Conservation (phyloP, 768 basidiomycete genomes). For the Leccinum variicolor region DNA sequence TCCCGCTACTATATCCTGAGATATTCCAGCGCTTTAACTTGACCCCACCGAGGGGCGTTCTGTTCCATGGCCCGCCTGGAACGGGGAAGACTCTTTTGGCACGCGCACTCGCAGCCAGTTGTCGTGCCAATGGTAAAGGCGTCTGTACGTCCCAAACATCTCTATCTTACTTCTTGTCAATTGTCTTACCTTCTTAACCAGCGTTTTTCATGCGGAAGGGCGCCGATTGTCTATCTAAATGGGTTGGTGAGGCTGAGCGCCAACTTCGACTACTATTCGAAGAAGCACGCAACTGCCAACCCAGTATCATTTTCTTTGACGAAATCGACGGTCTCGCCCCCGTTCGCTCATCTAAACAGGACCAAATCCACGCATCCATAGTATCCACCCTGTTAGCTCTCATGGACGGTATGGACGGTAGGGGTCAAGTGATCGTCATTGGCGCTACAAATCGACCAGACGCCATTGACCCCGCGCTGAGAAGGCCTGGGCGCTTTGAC, state of each 20-base stretch:
- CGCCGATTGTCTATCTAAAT: conserved; percentile 95
- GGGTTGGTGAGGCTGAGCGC: conserved; percentile 98
- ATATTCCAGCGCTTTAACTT: conserved; percentile 92
- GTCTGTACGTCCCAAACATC: conserved; percentile 61
- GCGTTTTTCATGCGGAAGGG: conserved; percentile 99
- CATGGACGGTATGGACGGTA: conserved; percentile 99
- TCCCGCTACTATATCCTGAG: conserved; percentile 94
- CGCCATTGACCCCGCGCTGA: conserved; percentile 93
- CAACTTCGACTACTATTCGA: conserved; percentile 94
- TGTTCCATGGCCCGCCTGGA: conserved; percentile 99
- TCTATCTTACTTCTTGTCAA: not conserved
- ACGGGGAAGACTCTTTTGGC: conserved; percentile 96
- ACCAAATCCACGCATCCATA: conserved; percentile 97
- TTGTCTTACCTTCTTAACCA: conserved; percentile 26
- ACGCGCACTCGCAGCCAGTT: conserved; percentile 90
- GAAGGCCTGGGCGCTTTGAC: conserved; percentile 94
- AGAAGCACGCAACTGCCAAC: conserved; percentile 88
- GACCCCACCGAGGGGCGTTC: conserved; percentile 92
- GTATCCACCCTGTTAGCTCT: conserved; percentile 93
- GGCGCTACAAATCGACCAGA: conserved; percentile 98
- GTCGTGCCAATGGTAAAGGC: conserved; percentile 78
- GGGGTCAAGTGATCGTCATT: conserved; percentile 96
- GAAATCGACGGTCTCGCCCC: conserved; percentile 99
- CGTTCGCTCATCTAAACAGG: conserved; percentile 96
- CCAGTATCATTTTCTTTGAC: conserved; percentile 98